phyloP scores from a whole-genome alignment of 2,329 filamentous ascomycete genomes.

The Thielaviopsis punctulata region DNA sequence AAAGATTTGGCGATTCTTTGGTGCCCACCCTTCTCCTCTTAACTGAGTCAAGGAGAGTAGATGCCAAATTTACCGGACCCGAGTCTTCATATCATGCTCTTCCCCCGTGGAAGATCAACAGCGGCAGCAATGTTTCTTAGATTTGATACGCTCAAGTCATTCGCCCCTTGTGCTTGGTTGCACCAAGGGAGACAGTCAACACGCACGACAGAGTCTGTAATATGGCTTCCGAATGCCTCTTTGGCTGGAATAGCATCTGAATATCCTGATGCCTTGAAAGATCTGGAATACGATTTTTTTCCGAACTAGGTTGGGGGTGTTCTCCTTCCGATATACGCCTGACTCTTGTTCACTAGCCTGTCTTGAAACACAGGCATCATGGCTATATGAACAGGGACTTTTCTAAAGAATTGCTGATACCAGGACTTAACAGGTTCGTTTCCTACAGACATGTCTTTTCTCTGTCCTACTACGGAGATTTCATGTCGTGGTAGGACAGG shows the following conservation, averaged over 20 bases:
- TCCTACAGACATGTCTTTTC: constrained; percentile 11
- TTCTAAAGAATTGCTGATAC: constrained; percentile 2
- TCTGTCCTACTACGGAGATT: not conserved
- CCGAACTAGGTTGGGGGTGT: not conserved
- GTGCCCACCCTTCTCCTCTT: constrained; percentile 2
- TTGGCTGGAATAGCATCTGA: not conserved
- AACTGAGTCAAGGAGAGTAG: not conserved
- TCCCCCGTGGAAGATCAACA: constrained; percentile 29
- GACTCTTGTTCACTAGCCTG: not conserved
- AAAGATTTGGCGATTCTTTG: not conserved
- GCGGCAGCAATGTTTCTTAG: constrained; percentile 38
- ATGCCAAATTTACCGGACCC: not conserved
- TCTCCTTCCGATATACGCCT: not conserved
- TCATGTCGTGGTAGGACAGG: not conserved
- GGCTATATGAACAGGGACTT: not conserved
- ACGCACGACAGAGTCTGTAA: not conserved
- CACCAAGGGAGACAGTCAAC: not conserved
- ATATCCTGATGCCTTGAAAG: not conserved
- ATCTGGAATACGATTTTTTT: constrained; percentile 1
- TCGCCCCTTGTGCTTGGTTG: not conserved
- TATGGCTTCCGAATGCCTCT: not conserved
- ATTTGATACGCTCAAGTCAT: not conserved
- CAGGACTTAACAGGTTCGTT: constrained; percentile 11
- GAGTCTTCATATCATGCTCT: constrained; percentile 15
- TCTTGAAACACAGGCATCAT: not conserved